Base-by-base conservation (phyloP, 2,329 filamentous ascomycete species). In the Bipolaris sorokiniana region DNA sequence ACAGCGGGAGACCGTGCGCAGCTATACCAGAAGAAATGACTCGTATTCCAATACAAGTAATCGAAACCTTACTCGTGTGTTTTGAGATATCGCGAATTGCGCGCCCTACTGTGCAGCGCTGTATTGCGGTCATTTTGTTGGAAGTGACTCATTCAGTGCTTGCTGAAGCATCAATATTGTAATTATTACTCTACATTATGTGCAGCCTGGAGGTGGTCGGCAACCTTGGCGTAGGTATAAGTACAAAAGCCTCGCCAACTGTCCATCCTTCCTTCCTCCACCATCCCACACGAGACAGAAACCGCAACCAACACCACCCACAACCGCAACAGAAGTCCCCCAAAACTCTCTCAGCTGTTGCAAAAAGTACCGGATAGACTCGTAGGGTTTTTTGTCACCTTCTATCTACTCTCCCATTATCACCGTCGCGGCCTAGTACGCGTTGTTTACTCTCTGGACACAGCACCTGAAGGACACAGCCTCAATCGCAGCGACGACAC, bases 371-470 rank as follows among this genome's bases (percentile, higher is more conserved):
- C 16, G 13, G 40, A 38, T 23, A 48, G 49, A 37, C 16, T 31
- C n/a, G 10, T 44, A 13, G 49, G 33, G 33, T 26, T 46, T 51
- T 31, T 38, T 22, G 7, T 18, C 26, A 34, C 15, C 48, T 37
- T 50, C 18, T 26, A 20, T 26, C 44, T 26, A 16, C n/a, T 16
- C 49, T 28, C 37, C 13, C 38, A 31, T 22, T 36, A 3, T 34
- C 37, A 36, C 26, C 20, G 47, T 37, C 48, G 41, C 48, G 47
- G 16, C 23, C 56, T 52, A 57, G 59, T 57, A 65, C 65, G 63
- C 64, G 56, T 64, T 69, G 65, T 69, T 67, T 68, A 62, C 65
- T 54, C 61, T 47, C 52, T 40, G 20, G 26, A 23, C 41, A 18
- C 49, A 23, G 40, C 42, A 26, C 26, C 47, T 20, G 38, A 23